These are phyloP conservation scores for Astrephomene gubernaculifera DNA, from an alignment of 139 green algal species.

Conservation along the genomic window DNA sequence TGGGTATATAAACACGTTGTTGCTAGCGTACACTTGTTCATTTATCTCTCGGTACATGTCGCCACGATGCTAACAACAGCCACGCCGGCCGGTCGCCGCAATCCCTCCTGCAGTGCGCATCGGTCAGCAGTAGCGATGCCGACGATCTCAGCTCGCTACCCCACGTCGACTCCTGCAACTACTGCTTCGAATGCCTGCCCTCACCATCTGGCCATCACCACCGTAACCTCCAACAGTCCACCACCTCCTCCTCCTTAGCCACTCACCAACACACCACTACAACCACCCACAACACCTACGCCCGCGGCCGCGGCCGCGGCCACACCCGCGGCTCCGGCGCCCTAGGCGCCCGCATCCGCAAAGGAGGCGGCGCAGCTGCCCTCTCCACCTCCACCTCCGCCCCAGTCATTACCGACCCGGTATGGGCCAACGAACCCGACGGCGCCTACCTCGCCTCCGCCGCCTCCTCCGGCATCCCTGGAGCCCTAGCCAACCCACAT, in stretches of 20 bases:
- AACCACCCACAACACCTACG: not conserved
- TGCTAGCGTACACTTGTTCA: too few relatives aligned
- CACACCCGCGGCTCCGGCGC: not conserved
- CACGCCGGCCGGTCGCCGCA: too few relatives aligned
- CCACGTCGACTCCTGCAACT: conserved; percentile 28
- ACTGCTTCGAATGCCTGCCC: conserved; percentile 25
- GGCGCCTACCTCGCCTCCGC: not conserved
- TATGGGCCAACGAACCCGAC: conserved; percentile 16
- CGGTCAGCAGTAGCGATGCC: too few relatives aligned
- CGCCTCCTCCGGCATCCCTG: conserved; percentile 16
- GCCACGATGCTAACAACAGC: too few relatives aligned
- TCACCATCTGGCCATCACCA: not conserved
- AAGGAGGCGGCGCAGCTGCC: not conserved
- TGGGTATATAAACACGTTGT: too few relatives aligned
- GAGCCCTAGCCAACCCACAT: conserved; percentile 4
- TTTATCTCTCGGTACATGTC: too few relatives aligned
- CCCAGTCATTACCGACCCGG: not conserved
- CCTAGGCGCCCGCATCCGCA: not conserved
- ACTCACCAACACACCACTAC: not conserved
- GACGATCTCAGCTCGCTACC: not conserved
- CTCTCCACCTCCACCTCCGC: too few relatives aligned
- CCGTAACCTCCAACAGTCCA: not conserved
- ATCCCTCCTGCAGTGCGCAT: too few relatives aligned
- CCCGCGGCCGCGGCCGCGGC: not conserved
- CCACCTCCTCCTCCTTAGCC: not conserved